These are phyloP conservation scores for Pyrenophora teres DNA, from an alignment of 2,329 filamentous ascomycete genomes.

Conservation along the genomic window DNA sequence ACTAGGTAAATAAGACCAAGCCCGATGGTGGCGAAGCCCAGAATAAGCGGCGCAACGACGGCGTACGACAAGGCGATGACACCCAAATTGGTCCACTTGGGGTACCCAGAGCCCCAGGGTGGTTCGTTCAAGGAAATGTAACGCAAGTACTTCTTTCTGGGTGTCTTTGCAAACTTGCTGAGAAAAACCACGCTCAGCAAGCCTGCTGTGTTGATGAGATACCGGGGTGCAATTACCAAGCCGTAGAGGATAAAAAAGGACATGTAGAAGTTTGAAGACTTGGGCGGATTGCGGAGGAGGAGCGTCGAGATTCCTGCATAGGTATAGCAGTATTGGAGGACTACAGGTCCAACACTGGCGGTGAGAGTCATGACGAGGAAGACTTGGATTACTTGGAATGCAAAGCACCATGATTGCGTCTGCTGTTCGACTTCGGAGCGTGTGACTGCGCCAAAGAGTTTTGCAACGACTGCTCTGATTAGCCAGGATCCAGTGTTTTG, in stretches of 20 bases:
- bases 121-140: conserved; percentile 49
- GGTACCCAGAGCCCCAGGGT: conserved; percentile 53
- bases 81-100: conserved; percentile 54
- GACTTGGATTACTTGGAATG: conserved; percentile 90
- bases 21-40: conserved; percentile 53
- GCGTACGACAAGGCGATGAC: conserved; percentile 54
- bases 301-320: conserved; percentile 66
- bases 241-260: conserved; percentile 94
- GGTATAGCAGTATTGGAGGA: conserved; percentile 61
- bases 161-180: conserved; percentile 61
- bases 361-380: conserved; percentile 86
- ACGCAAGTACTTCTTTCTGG: conserved; percentile 49
- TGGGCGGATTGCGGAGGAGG: conserved; percentile 76
- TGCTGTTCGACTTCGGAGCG: conserved; percentile 65
- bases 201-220: conserved; percentile 76
- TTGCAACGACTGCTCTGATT: conserved; percentile 34
- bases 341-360: conserved; percentile 71
- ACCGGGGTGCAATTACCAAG: conserved; percentile 37
- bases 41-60: conserved; percentile 55
- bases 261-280: conserved; percentile 91
- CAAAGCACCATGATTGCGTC: conserved; percentile 90
- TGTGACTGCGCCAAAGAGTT: conserved; percentile 44
- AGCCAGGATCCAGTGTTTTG: background rate
- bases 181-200: conserved; percentile 85
- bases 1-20: conserved; percentile 53